These are phyloP conservation scores for Mycena galopus DNA, from an alignment of 768 basidiomycete genomes.

Conservation along the genomic window DNA sequence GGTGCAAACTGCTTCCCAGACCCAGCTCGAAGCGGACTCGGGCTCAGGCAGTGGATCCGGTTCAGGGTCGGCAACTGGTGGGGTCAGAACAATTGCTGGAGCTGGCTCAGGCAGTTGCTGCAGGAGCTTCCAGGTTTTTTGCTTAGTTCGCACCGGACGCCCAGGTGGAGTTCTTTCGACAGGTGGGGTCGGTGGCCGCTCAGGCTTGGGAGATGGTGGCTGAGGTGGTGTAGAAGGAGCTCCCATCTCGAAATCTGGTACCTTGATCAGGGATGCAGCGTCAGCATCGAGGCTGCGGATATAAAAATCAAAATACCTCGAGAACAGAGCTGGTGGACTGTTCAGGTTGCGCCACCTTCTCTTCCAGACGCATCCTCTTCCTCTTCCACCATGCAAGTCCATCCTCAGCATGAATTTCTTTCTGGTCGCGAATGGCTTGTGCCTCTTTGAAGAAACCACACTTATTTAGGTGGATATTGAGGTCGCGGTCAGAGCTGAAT, in stretches of 20 bases:
- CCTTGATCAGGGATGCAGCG: no score
- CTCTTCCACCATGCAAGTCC: no score
- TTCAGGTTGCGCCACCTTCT: no score
- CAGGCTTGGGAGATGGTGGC: neutral
- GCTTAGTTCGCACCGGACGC: conserved; percentile 17
- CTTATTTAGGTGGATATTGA: neutral
- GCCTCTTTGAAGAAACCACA: no score
- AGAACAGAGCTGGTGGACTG: no score
- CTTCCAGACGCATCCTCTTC: no score
- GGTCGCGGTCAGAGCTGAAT: neutral
- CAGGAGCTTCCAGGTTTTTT: conserved; percentile 37
- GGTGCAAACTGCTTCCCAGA: conserved; percentile 22
- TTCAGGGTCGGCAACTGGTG: neutral
- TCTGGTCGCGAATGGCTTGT: no score
- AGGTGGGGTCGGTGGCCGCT: neutral
- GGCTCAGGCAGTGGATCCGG: neutral
- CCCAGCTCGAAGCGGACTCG: neutral
- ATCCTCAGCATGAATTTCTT: no score
- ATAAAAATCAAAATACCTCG: no score
- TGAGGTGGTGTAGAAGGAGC: neutral
- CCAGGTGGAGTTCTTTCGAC: conserved; percentile 12
- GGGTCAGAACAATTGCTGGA: neutral
- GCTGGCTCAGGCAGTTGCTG: conserved; percentile 31
- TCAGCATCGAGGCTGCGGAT: no score
- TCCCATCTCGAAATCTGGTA: neutral